Base-by-base conservation (phyloP, 2,329 filamentous ascomycete species). In the Alternaria brassicicola region DNA sequence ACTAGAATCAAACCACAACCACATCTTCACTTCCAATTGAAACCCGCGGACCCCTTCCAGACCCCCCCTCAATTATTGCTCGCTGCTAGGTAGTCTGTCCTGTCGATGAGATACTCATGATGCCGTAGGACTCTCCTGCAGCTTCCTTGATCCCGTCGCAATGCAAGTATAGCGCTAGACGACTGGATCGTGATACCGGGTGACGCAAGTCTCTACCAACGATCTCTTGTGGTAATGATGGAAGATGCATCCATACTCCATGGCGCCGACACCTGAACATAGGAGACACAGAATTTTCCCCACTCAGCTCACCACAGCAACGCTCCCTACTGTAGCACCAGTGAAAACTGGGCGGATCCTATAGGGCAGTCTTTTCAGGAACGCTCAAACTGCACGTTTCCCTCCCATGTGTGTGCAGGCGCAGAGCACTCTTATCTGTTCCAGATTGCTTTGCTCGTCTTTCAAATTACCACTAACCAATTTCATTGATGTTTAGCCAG, bases 1-100 rank as follows among this genome's bases (percentile, higher is more conserved):
- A 50, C 42, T 36, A 39, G 45, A 45, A 33, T 25, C 21, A 17
- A 43, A 50, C 43, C 51, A 33, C 49, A 57, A 54, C 55, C 31
- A 55, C 39, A 33, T 28, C 33, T 45, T 30, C 9, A 23, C 15
- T 35, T 17, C 52, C 56, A 59, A 51, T 55, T 38, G 39, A 2
- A 23, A 7, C 17, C 5, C 2, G 10, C 25, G 35, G 33, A 30
- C 21, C 26, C 21, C 19, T 12, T 28, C n/a, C 31, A 45, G 10
- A n/a, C n/a, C 12, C 1, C 1, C 6, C n/a, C 15, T 12, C 15
- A 3, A 19, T 28, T 13, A 33, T 35, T 35, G 30, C 43, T 10
- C 43, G 28, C 28, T 47, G 8, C 30, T 3, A 47, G 43, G 13
- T 13, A 47, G 19, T 23, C 2, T 17, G n/a, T 17, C 21, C 28